Conservation (phyloP, 228 moss, liverwort and hornwort species). For the Sphagnum fallax region DNA sequence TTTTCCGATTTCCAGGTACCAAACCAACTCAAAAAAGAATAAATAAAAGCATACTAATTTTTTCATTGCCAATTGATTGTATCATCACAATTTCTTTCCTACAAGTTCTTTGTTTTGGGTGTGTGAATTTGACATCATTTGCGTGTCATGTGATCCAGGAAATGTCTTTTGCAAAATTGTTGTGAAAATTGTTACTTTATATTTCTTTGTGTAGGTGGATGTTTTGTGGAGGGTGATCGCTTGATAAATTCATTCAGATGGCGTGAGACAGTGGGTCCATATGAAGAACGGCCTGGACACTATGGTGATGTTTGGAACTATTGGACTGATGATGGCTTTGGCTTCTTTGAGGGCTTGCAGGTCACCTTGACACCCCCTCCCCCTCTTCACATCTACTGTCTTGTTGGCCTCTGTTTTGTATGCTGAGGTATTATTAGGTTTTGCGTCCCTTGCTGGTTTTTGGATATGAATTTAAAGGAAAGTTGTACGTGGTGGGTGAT, state of each 20-base stretch:
- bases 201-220: conserved; percentile 51
- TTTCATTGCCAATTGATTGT: neutral
- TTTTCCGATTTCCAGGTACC: conserved; percentile 90
- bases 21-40: neutral
- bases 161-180: neutral
- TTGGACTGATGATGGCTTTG: conserved; percentile 95
- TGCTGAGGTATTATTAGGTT: neutral
- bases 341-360: conserved; percentile 84
- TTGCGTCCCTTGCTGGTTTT: neutral
- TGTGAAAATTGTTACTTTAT: neutral
- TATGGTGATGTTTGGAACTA: conserved; percentile 91
- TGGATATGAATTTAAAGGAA: too few relatives aligned
- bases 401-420: neutral
- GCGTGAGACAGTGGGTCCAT: conserved; percentile 83
- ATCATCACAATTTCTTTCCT: neutral
- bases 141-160: too few relatives aligned
- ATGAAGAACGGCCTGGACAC: conserved; percentile 82
- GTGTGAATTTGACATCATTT: neutral
- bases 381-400: neutral
- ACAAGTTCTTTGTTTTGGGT: neutral
- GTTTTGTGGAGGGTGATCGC: conserved; percentile 77
- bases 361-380: conserved; percentile 14
- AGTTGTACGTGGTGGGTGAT: conserved; percentile 1
- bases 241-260: conserved; percentile 84
- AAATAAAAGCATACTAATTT: neutral